Evolutionary conservation across 495 filamentous ascomycete species (phyloP), one percentile per base, ranked within the genome.

Genomic region (Coniosporium apollinis): DNA sequence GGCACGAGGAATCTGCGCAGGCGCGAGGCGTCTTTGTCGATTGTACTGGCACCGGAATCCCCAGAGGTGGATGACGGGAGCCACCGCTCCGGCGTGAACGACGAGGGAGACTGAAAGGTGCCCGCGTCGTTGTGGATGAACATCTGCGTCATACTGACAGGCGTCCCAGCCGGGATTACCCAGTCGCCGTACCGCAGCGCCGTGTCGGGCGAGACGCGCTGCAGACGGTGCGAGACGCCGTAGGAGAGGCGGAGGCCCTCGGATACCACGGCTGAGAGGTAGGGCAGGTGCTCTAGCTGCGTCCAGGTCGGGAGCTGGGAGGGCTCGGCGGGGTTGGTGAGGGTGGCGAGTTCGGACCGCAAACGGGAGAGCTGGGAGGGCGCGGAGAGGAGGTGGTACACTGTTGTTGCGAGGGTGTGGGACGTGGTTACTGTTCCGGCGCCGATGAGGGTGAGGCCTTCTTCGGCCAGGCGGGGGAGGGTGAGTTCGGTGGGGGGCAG

Each of bases 261-360:
- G 18, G 51, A 44, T 10, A 73, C 50, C 0, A 59, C 53, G 7
- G 52, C 68, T 5, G 43, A 51, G 34, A 74, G 41, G 42, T 70
- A 70, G 0, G 69, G 65, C 16, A 74, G 47, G 18, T 57, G 36
- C 37, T 73, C 66, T 16, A 74, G 51, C 19, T 61, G 49, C 15
- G 39, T 37, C 56, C 54, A 64, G 5, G 56, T 41, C 8, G 51
- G 47, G 9, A 48, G 25, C 9, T 16, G 6, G 38, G 10, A n/a
- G 1, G 22, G 22, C 14, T 9, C 6, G 20, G 14, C 1, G 8
- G 20, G 13, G 28, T 3, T 18, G 20, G 18, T 19, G 8, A 37
- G 19, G 4, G n/a, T 32, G 2, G 11, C 16, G 17, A 47, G 40
- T 17, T 46, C 50, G 17, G 19, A 22, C 16, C 37, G 44, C 0